Evolutionary conservation across 2,329 filamentous ascomycete genomes (phyloP), one percentile per base, ranked within the genome.

Genomic region (Alternaria viburni): DNA sequence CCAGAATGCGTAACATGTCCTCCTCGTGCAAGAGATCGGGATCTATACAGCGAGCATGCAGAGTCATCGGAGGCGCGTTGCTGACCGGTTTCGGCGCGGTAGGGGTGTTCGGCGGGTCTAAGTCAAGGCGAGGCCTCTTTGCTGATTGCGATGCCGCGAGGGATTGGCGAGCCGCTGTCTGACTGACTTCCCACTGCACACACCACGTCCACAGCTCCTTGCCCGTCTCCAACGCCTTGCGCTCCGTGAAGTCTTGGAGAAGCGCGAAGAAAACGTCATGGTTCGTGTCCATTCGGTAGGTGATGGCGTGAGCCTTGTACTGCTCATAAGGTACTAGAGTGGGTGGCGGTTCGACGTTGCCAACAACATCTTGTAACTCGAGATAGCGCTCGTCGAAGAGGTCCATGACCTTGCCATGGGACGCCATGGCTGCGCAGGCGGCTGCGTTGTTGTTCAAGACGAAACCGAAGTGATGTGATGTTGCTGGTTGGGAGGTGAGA

Each of bases 121-220:
- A 4, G 13, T 69, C 65, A 13, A 73, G 51, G 54, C 75, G 71
- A 50, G 65, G 64, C 54, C 72, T 77, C 56, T 78, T 78, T 4
- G 62, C 52, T 13, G 68, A 65, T 21, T 64, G 66, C 9, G 59
- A 49, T 19, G 51, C 21, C 6, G 49, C n/a, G n/a, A 54, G 36
- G 10, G 32, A 54, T 19, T 62, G 54, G 23, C 15, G 30, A 21
- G 61, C 21, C 23, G 51, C 23, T 1, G 56, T 54, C 17, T 57
- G 19, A 10, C 70, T 66, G 7, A 78, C 69, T 17, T 77, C 64
- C 75, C 74, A 78, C 51, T 79, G 77, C 49, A 75, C 69, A 21
- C 57, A 65, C 75, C 75, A 79, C 7, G 72, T 74, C 77, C 77
- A 79, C 5, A 74, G 51, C 59, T 79, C 77, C 50, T 69, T 71